Percentiles rank a stretch among this genome's conserved stretches.
These are phyloP conservation scores for Ehretia macrophylla DNA, from an alignment of 257 asterid species.

Conservation along the genomic window DNA sequence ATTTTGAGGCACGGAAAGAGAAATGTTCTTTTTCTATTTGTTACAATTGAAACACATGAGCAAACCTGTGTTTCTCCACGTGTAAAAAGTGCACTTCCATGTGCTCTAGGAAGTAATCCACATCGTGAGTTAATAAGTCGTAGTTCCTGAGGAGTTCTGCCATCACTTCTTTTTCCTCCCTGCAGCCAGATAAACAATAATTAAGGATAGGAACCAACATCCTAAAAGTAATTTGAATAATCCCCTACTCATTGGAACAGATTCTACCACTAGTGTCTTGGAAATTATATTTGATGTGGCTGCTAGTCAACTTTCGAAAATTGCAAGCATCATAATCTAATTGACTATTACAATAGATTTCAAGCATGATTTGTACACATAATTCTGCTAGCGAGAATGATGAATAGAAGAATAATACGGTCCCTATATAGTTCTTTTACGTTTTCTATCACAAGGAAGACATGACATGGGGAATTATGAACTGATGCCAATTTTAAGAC, in stretches of 20 bases:
- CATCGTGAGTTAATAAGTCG: conserved; percentile 72
- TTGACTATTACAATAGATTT: no score
- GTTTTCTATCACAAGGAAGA: no score
- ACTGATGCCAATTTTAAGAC: no score
- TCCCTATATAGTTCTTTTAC: no score
- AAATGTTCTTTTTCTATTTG: background rate
- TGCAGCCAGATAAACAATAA: conserved; percentile 16
- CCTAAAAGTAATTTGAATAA: background rate
- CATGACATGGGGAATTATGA: no score
- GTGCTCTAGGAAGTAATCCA: conserved; percentile 95
- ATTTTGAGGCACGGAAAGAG: background rate
- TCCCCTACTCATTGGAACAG: background rate
- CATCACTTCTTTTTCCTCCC: conserved; percentile 97
- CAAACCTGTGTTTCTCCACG: conserved; percentile 98
- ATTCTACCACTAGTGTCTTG: background rate
- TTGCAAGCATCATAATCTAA: no score
- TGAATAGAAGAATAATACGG: no score
- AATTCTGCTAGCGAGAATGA: no score
- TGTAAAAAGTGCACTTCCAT: conserved; percentile 97
- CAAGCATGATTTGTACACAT: no score
- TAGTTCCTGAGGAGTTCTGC: conserved; percentile 71
- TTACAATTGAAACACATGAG: conserved; percentile 7
- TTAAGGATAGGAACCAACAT: background rate
- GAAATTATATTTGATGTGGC: no score
- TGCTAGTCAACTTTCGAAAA: no score